Evolutionary conservation across 208 protist genomes (phyloP).

Genomic region (Crithidia mellificae): DNA sequence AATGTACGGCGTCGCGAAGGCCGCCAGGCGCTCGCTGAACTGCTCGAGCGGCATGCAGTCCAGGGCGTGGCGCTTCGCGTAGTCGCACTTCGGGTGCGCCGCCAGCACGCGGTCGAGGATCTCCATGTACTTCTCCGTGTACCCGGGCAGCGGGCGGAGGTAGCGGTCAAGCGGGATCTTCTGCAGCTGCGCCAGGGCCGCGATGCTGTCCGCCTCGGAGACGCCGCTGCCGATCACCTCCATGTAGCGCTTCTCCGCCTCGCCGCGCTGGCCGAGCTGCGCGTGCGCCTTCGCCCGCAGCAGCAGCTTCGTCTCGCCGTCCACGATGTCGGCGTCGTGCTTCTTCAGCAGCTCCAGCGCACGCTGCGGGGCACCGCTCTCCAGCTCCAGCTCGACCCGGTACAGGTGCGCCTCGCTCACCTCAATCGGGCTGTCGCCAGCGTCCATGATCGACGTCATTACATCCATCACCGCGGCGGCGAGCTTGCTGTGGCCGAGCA

Average conservation of each 20-base stretch:
- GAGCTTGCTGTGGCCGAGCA: conserved; percentile 73
- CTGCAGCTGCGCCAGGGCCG: conserved; percentile 71
- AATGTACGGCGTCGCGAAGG: conserved; percentile 71
- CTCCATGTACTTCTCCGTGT: conserved; percentile 66
- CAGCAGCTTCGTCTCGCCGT: conserved; percentile 57
- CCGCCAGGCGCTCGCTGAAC: conserved; percentile 56
- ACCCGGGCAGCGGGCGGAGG: conserved; percentile 44
- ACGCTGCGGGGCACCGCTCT: conserved; percentile 47
- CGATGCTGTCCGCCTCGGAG: conserved; percentile 78
- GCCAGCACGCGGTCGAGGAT: conserved; percentile 66
- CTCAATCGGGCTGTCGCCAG: conserved; percentile 69
- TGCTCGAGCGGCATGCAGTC: conserved; percentile 78
- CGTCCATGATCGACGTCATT: conserved; percentile 78
- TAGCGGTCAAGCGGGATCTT: conserved; percentile 76
- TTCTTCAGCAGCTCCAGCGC: conserved; percentile 84
- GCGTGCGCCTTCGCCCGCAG: conserved; percentile 72
- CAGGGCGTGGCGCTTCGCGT: conserved; percentile 67
- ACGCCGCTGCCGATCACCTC: conserved; percentile 68
- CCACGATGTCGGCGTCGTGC: conserved; percentile 68
- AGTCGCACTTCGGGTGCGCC: conserved; percentile 53
- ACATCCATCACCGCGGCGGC: conserved; percentile 77
- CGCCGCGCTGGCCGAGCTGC: conserved; percentile 67
- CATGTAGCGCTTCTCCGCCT: conserved; percentile 82
- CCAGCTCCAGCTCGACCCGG: conserved; percentile 75
- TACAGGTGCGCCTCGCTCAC: conserved; percentile 76